A percentile compares a stretch with the other conserved stretches of the same genome.
phyloP scores from a whole-genome alignment of 116 monocot species.

The Iris pallida region DNA sequence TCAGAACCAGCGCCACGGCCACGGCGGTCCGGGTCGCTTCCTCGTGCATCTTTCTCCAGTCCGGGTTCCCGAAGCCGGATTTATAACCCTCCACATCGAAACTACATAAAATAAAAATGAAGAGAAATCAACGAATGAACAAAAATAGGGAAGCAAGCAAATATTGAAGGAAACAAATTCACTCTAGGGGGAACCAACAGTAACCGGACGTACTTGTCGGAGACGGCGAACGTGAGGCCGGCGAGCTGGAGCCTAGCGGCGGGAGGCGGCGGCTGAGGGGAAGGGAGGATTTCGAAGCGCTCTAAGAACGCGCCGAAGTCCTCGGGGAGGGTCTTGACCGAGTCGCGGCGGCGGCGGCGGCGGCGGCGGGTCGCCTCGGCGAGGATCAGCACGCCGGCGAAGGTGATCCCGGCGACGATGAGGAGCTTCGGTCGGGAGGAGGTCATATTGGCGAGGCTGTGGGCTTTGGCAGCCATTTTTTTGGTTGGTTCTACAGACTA shows the following conservation, averaged over 20 bases:
- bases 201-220: constrained; percentile 54
- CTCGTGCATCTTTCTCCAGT: constrained; percentile 77
- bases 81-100: constrained; percentile 80
- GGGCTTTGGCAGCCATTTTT: constrained; percentile 28
- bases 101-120: constrained; percentile 24
- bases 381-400: constrained; percentile 62
- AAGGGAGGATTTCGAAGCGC: constrained; percentile 61
- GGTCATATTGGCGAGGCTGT: constrained; percentile 22
- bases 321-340: background rate
- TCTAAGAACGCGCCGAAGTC: constrained; percentile 88
- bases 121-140: background rate
- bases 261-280: constrained; percentile 82
- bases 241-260: constrained; percentile 69
- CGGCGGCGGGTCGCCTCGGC: constrained; percentile 47
- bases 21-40: constrained; percentile 60
- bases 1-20: constrained; percentile 47
- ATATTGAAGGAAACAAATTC: too few relatives aligned
- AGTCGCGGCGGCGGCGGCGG: constrained; percentile 9
- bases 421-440: constrained; percentile 42
- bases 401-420: constrained; percentile 70
- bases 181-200: background rate
- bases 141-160: background rate
- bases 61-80: constrained; percentile 84
- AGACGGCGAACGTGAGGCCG: constrained; percentile 77
- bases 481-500: background rate